Evolutionary conservation across 331 rosid species (phyloP).

Genomic region (Cucumis variabilis): DNA sequence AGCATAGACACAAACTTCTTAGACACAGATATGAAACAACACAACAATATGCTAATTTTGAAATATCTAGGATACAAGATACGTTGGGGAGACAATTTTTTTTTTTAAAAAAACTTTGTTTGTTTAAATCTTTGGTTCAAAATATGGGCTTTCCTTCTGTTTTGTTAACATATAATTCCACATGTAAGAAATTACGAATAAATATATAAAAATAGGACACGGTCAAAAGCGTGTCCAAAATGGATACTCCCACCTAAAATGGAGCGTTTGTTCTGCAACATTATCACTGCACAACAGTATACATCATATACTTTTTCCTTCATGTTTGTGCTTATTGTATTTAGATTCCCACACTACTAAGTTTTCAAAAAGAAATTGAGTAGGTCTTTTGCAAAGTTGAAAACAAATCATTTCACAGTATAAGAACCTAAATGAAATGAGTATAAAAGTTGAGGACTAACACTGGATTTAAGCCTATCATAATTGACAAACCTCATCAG

Average conservation of each 20-base stretch:
- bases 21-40: too few species aligned
- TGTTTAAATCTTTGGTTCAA: neutral
- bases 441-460: neutral
- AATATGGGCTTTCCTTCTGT: neutral
- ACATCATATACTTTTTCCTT: neutral
- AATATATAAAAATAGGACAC: neutral
- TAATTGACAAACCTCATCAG: conserved; percentile 55
- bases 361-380: neutral
- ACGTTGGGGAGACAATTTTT: too few species aligned
- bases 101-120: too few species aligned
- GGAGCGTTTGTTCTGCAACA: neutral
- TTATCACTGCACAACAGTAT: neutral
- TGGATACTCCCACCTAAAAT: neutral
- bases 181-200: too few species aligned
- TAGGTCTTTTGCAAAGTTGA: neutral
- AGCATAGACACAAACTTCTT: neutral
- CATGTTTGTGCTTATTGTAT: neutral
- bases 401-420: neutral
- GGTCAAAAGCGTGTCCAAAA: neutral
- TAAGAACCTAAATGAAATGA: neutral
- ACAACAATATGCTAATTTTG: neutral
- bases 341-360: neutral
- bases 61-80: neutral
- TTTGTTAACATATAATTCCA: neutral
- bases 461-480: neutral